Conservation (phyloP, 2,329 filamentous ascomycete species). For the Lasiodiplodia sp. region DNA sequence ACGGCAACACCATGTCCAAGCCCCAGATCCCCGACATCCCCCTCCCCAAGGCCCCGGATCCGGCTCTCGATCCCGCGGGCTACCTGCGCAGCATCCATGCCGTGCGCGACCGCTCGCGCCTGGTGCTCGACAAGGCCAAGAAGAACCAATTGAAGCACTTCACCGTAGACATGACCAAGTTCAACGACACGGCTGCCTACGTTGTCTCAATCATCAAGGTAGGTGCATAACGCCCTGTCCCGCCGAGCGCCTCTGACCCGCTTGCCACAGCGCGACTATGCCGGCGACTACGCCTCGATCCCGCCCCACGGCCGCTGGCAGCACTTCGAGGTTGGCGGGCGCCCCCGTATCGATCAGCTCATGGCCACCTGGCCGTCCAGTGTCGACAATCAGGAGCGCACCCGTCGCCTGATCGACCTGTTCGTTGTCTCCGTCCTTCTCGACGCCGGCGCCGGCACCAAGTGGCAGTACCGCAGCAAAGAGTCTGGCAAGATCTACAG, state of each 20-base stretch:
- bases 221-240: conserved; percentile 39
- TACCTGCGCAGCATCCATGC: conserved; percentile 91
- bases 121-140: conserved; percentile 79
- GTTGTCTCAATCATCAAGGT: conserved; percentile 96
- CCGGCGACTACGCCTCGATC: conserved; percentile 73
- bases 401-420: conserved; percentile 77
- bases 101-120: conserved; percentile 78
- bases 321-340: conserved; percentile 82
- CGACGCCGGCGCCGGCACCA: conserved; percentile 86
- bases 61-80: conserved; percentile 83
- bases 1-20: conserved; percentile 45
- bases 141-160: conserved; percentile 84
- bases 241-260: conserved; percentile 1
- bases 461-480: conserved; percentile 91
- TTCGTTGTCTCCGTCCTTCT: conserved; percentile 83
- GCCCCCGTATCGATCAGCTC: conserved; percentile 75
- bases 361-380: conserved; percentile 72
- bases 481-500: conserved; percentile 84
- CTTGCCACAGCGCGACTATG: conserved; percentile 68
- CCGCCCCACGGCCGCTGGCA: conserved; percentile 88
- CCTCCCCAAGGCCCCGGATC: conserved; percentile 85
- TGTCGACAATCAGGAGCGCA: conserved; percentile 76
- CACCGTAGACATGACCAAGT: conserved; percentile 85
- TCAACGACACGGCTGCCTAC: conserved; percentile 82
- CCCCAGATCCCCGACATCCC: conserved; percentile 74